Evolutionary conservation across 2,329 filamentous ascomycete genomes (phyloP).

Genomic region (Aureobasidium melanogenum): DNA sequence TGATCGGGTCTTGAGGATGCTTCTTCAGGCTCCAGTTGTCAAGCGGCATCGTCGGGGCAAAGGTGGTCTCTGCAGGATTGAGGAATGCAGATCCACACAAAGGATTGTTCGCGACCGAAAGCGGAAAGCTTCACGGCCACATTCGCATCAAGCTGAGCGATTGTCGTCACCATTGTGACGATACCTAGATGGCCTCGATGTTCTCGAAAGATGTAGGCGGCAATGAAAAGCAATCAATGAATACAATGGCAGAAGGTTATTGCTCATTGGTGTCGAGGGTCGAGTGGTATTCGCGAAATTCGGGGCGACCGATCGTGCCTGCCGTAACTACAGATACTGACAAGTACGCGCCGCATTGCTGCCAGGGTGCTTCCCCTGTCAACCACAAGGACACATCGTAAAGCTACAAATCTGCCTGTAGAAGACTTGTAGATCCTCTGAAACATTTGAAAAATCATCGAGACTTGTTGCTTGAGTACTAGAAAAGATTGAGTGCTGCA

Average conservation of each 20-base stretch:
- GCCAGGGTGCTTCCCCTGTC: not conserved
- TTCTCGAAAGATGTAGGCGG: not conserved
- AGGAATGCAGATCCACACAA: not conserved
- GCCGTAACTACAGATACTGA: not conserved
- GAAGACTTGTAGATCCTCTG: too few relatives aligned
- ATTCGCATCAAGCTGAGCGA: not conserved
- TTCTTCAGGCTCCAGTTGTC: not conserved
- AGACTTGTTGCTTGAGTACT: too few relatives aligned
- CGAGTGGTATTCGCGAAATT: not conserved
- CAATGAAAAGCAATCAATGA: not conserved
- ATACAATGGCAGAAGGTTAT: not conserved
- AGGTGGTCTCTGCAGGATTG: not conserved
- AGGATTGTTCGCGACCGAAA: slow-evolving; percentile 5
- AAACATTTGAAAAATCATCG: too few relatives aligned
- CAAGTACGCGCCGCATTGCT: not conserved
- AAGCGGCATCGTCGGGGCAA: not conserved
- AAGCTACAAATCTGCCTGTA: too few relatives aligned
- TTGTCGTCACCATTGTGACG: not conserved
- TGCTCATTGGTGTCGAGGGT: too few relatives aligned
- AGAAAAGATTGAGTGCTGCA: too few relatives aligned
- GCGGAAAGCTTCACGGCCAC: not conserved
- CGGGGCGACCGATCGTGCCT: not conserved
- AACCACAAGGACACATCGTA: too few relatives aligned
- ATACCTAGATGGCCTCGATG: not conserved
- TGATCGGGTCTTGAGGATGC: too few relatives aligned